Percentiles rank a stretch among this genome's conserved stretches.
phyloP scores from a whole-genome alignment of 768 basidiomycete species.

The Leccinum truebloodii region DNA sequence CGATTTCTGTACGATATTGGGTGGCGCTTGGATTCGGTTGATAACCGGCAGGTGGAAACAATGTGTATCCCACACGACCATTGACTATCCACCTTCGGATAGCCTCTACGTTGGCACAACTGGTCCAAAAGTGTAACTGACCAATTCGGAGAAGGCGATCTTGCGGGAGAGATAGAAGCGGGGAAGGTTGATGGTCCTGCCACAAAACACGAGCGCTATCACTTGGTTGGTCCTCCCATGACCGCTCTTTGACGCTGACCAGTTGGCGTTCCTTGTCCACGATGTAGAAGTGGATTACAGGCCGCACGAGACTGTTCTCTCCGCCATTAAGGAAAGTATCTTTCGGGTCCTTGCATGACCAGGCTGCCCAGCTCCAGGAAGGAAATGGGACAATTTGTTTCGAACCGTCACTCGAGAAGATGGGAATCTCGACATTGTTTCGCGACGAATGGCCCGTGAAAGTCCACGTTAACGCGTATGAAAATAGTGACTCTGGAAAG shows the following conservation, averaged over 20 bases:
- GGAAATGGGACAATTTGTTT: constrained; percentile 9
- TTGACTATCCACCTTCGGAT: not conserved
- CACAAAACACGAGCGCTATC: not conserved
- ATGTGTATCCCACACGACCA: not conserved
- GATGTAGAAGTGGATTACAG: constrained; percentile 8
- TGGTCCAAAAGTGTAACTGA: constrained; percentile 19
- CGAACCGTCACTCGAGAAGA: constrained; percentile 7
- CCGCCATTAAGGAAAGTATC: not conserved
- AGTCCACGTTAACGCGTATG: constrained; percentile 12
- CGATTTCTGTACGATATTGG: constrained; percentile 4
- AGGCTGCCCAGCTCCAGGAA: constrained; percentile 22
- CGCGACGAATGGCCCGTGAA: not conserved
- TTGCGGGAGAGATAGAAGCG: not conserved
- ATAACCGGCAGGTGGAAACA: not conserved
- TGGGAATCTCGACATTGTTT: constrained; percentile 3
- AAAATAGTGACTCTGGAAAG: constrained; percentile 18
- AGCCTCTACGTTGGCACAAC: constrained; percentile 2
- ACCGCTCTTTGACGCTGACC: constrained; percentile 2
- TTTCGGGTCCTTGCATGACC: constrained; percentile 1
- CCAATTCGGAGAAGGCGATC: not conserved
- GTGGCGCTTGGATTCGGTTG: not conserved
- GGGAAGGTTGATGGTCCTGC: not conserved
- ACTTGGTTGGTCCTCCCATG: not conserved
- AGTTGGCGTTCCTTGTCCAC: constrained; percentile 1
- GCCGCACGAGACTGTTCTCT: not conserved